A percentile compares a stretch with the other conserved stretches of the same genome.
These are phyloP conservation scores for Aspergillus nomiae DNA, from an alignment of 2,329 filamentous ascomycete species.

Conservation along the genomic window DNA sequence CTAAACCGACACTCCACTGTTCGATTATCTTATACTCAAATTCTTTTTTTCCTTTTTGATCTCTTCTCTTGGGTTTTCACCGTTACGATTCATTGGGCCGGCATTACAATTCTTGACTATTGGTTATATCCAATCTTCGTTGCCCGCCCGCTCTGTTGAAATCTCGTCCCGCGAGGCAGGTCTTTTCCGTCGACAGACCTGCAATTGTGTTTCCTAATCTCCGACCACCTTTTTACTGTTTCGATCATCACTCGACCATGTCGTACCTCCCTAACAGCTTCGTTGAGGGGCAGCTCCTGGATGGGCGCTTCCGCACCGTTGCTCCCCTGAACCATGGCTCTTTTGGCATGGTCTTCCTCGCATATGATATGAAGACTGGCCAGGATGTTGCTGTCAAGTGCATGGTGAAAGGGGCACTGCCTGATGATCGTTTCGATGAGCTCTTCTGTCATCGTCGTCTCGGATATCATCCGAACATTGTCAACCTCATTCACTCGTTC, in stretches of 20 bases:
- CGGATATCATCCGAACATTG: slow-evolving; percentile 82
- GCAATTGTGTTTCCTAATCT: neutral
- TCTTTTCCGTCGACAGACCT: neutral
- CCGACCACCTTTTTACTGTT: neutral
- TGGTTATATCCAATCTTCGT: slow-evolving; percentile 23
- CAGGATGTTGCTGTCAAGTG: slow-evolving; percentile 94
- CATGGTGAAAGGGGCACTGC: slow-evolving; percentile 76
- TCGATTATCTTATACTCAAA: slow-evolving; percentile 19
- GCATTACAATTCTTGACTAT: slow-evolving; percentile 27
- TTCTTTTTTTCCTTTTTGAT: slow-evolving; percentile 25
- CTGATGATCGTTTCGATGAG: slow-evolving; percentile 70
- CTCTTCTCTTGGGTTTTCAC: slow-evolving; percentile 28
- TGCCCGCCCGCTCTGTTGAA: neutral
- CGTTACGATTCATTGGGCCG: slow-evolving; percentile 25
- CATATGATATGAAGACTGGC: slow-evolving; percentile 74
- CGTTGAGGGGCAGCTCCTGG: slow-evolving; percentile 37
- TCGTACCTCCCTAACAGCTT: slow-evolving; percentile 41
- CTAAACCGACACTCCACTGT: slow-evolving; percentile 24
- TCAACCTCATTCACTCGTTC: slow-evolving; percentile 88
- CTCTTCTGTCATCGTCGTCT: slow-evolving; percentile 75
- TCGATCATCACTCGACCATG: slow-evolving; percentile 26
- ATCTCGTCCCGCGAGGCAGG: neutral
- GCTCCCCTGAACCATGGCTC: slow-evolving; percentile 97
- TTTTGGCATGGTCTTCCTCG: slow-evolving; percentile 97
- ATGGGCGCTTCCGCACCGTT: slow-evolving; percentile 84